These are phyloP conservation scores for Botrytis medusae DNA, from an alignment of 2,329 filamentous ascomycete species.

Conservation along the genomic window DNA sequence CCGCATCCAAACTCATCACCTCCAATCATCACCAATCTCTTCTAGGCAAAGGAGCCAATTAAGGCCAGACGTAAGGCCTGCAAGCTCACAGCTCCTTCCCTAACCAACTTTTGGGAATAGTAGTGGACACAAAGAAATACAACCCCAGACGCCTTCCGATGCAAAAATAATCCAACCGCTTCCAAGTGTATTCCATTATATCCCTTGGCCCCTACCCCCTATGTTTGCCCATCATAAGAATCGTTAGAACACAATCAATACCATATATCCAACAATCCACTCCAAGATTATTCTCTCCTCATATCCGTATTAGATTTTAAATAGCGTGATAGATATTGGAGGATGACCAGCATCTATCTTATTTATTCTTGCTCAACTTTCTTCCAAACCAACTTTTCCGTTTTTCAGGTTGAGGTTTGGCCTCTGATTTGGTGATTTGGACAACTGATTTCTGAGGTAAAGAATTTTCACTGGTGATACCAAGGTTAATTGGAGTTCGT, in stretches of 20 bases:
- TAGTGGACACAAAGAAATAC: slow-evolving; percentile 10
- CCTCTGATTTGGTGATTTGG: slow-evolving; percentile 15
- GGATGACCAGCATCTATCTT: slow-evolving; percentile 14
- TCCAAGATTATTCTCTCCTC: slow-evolving; percentile 19
- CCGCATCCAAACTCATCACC: not conserved
- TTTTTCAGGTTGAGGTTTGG: slow-evolving; percentile 57
- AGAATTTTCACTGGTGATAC: slow-evolving; percentile 30
- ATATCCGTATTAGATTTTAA: slow-evolving; percentile 23
- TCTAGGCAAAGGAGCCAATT: slow-evolving; percentile 13
- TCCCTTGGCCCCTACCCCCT: not conserved
- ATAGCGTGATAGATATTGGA: not conserved
- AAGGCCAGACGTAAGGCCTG: slow-evolving; percentile 5
- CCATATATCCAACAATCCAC: slow-evolving; percentile 16
- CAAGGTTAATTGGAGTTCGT: slow-evolving; percentile 38
- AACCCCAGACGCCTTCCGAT: slow-evolving; percentile 29
- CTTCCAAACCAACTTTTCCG: slow-evolving; percentile 87
- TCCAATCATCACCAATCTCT: not conserved
- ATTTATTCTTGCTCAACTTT: slow-evolving; percentile 67
- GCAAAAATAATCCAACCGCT: slow-evolving; percentile 27
- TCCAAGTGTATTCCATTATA: slow-evolving; percentile 26
- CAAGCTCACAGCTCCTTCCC: slow-evolving; percentile 8
- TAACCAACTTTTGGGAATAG: not conserved
- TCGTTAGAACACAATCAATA: slow-evolving; percentile 24
- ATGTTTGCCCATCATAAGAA: slow-evolving; percentile 25
- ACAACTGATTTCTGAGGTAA: slow-evolving; percentile 4